Conservation (phyloP, 2,329 filamentous ascomycete species). For the Penicillium janthinellum region DNA sequence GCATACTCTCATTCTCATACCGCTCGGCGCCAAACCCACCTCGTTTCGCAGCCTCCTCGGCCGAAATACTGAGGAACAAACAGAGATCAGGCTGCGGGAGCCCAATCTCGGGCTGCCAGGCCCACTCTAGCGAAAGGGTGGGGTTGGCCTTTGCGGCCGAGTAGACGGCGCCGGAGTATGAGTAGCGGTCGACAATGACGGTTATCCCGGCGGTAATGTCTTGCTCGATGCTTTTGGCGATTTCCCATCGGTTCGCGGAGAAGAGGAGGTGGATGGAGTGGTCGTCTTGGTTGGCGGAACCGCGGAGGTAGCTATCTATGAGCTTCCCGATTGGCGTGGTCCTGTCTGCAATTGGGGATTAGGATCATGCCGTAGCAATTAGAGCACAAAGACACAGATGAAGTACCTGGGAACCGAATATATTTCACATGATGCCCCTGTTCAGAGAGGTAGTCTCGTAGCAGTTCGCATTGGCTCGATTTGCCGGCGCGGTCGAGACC, state of each 20-base stretch:
- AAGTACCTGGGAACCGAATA: slow-evolving; percentile 66
- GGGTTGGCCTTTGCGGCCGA: slow-evolving; percentile 82
- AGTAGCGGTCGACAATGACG: slow-evolving; percentile 88
- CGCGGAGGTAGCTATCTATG: slow-evolving; percentile 81
- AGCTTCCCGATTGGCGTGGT: slow-evolving; percentile 82
- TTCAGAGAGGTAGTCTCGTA: slow-evolving; percentile 58
- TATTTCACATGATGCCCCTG: slow-evolving; percentile 58
- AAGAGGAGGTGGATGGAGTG: slow-evolving; percentile 89
- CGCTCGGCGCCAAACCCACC: slow-evolving; percentile 89
- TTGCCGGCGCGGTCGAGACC: slow-evolving; percentile 89
- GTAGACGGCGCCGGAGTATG: slow-evolving; percentile 92
- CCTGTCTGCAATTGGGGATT: slow-evolving; percentile 59
- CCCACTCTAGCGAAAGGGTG: slow-evolving; percentile 72
- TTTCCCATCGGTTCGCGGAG: slow-evolving; percentile 88
- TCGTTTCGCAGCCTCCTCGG: slow-evolving; percentile 69
- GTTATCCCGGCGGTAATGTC: slow-evolving; percentile 67
- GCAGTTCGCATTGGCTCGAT: slow-evolving; percentile 79
- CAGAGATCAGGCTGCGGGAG: slow-evolving; percentile 85
- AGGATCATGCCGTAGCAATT: slow-evolving; percentile 11
- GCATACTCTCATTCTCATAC: slow-evolving; percentile 85
- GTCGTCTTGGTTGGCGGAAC: slow-evolving; percentile 73
- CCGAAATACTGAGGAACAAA: slow-evolving; percentile 80
- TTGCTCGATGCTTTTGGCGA: slow-evolving; percentile 44
- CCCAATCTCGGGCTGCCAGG: slow-evolving; percentile 78
- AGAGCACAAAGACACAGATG: too few relatives aligned